Base-by-base conservation (phyloP, 768 basidiomycete species). In the Boletus barrowsii region DNA sequence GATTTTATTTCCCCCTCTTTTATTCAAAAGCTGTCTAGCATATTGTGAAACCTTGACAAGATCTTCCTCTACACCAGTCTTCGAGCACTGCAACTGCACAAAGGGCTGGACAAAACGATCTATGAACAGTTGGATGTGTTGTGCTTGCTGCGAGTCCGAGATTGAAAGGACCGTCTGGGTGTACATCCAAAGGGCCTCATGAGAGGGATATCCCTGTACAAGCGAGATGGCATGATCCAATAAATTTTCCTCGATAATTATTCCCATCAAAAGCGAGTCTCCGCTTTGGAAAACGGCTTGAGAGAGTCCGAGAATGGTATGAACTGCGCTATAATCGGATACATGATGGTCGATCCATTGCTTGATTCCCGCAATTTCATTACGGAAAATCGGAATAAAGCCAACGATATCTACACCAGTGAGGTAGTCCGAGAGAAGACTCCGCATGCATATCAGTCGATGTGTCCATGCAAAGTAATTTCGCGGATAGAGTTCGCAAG, bases 401-500 rank as follows among this genome's bases (percentile, higher is more conserved):
- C 53, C 50, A 10, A 58, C 1, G 13, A n/a, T 9, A 18, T 59
- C 49, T 45, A 11, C 39, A 14, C 60, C 68, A 43, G 50, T 50
- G 57, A 51, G 63, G 51, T 63, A 52, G 59, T 43, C 30, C 14
- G 40, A 43, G 47, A 63, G 51, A 57, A 67, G 36, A 71, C 62
- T 35, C 70, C 61, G 56, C 78, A 81, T 64, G 51, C 83, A 72
- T 40, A 77, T 78, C 44, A 74, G 73, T 63, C 85, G 82, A 60
- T 89, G 84, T 1, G 74, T 65, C 88, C 88, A 89, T 5, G 84
- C 86, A 66, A 85, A 81, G 63, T 89, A 90, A 62, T 89, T 90
- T 14, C 88, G 81, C 10, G 83, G 83, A 62, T 88, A 86, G 6
- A 75, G 67, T 59, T 82, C 80, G 68, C 83, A 83, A 30, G 85